Evolutionary conservation across 805 yeast genomes (phyloP).

Genomic region (Candida sonorensis): DNA sequence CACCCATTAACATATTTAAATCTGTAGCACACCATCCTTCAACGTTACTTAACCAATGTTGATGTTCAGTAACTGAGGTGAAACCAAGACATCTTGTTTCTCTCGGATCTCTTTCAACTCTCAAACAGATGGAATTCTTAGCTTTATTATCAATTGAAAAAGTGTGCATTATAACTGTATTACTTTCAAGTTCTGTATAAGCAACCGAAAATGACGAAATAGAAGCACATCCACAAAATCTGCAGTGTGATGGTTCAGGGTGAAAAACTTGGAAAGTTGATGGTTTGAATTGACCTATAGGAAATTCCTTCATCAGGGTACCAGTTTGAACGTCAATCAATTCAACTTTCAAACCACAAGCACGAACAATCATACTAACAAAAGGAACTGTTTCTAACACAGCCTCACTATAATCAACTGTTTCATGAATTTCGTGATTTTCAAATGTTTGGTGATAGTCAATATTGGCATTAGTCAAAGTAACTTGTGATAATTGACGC

Average conservation of each 20-base stretch:
- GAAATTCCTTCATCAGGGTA: conserved; percentile 51
- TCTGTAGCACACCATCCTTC: conserved; percentile 78
- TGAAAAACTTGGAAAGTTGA: conserved; percentile 65
- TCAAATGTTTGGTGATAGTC: not conserved
- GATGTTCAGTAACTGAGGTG: conserved; percentile 64
- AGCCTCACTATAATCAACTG: conserved; percentile 11
- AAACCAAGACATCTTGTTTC: conserved; percentile 88
- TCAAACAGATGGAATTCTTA: conserved; percentile 70
- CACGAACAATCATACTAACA: conserved; percentile 68
- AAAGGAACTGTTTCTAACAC: conserved; percentile 54
- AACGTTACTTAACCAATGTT: conserved; percentile 58
- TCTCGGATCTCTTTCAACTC: conserved; percentile 90
- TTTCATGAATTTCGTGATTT: conserved; percentile 1
- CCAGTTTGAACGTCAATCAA: conserved; percentile 77
- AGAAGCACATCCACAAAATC: conserved; percentile 87
- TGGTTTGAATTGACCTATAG: conserved; percentile 56
- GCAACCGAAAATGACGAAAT: conserved; percentile 65
- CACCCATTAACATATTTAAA: conserved; percentile 68
- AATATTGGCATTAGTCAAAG: conserved; percentile 4
- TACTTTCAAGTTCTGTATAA: conserved; percentile 54
- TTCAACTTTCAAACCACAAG: conserved; percentile 50
- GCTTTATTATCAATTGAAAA: conserved; percentile 67
- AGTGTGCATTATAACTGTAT: conserved; percentile 63
- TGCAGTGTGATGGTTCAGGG: conserved; percentile 81
- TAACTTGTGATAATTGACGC: conserved; percentile 8